A percentile compares a stretch with the other conserved stretches of the same genome.
phyloP scores from a whole-genome alignment of 345 rosid genomes.

The Psidium friedrichsthalianum region DNA sequence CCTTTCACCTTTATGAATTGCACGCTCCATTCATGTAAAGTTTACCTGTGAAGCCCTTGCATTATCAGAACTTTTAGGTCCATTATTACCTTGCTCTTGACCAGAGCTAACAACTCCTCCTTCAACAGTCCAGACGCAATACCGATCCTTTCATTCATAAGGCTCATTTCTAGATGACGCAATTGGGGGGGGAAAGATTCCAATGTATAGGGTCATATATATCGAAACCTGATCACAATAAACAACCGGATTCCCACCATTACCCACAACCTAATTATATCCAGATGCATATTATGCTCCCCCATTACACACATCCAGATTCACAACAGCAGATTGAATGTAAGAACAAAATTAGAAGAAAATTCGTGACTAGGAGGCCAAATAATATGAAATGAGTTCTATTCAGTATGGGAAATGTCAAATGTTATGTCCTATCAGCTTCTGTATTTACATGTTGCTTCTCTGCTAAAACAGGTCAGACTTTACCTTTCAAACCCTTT shows the following conservation, averaged over 20 bases:
- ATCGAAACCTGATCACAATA: not conserved
- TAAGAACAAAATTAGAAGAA: not conserved
- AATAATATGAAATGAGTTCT: not conserved
- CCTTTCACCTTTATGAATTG: not conserved
- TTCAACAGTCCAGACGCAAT: constrained; percentile 66
- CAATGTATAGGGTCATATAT: not conserved
- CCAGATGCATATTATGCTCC: not conserved
- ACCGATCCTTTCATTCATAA: constrained; percentile 64
- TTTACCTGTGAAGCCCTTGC: constrained; percentile 51
- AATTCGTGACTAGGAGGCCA: not conserved
- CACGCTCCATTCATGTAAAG: not conserved
- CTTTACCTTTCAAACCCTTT: not conserved
- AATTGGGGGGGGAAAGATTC: too few species aligned
- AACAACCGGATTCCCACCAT: not conserved
- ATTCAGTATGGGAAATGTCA: not conserved
- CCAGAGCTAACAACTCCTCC: constrained; percentile 66
- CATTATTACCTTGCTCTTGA: constrained; percentile 57
- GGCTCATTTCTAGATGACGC: constrained; percentile 47
- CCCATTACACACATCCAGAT: not conserved
- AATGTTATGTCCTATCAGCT: not conserved
- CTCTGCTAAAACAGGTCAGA: too few species aligned
- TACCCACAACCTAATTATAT: not conserved
- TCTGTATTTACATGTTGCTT: not conserved
- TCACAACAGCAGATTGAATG: not conserved
- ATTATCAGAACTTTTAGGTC: constrained; percentile 60